These are phyloP conservation scores for Westerdykella aurantiaca DNA, from an alignment of 2,329 filamentous ascomycete species.

Conservation along the genomic window DNA sequence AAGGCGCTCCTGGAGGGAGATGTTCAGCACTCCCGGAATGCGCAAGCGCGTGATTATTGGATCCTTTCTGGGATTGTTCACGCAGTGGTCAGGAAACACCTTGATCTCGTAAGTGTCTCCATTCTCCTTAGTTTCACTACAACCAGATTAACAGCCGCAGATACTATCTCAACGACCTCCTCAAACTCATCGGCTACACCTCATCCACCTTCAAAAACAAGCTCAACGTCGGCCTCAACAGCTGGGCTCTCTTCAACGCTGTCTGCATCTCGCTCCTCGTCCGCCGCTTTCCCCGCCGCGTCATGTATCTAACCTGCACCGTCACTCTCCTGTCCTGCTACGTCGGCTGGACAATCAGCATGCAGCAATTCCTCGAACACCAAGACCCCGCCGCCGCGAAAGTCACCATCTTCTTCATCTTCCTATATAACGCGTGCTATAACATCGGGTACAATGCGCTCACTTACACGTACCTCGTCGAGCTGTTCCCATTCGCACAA, in stretches of 20 bases:
- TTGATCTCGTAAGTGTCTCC: constrained; percentile 39
- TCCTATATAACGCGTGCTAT: constrained; percentile 46
- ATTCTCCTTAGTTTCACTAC: not conserved
- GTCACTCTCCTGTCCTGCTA: constrained; percentile 28
- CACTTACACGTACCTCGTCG: constrained; percentile 52
- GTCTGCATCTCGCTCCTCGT: constrained; percentile 51
- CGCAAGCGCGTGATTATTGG: constrained; percentile 57
- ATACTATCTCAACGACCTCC: constrained; percentile 60
- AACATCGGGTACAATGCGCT: constrained; percentile 61
- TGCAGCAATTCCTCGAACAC: constrained; percentile 44
- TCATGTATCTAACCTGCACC: constrained; percentile 47
- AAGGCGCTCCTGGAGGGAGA: constrained; percentile 54
- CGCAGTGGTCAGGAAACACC: constrained; percentile 61
- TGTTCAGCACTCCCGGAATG: constrained; percentile 57
- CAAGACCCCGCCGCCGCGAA: constrained; percentile 38
- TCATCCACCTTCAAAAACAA: constrained; percentile 33
- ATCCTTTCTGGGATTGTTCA: constrained; percentile 59
- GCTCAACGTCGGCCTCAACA: constrained; percentile 52
- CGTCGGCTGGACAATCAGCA: constrained; percentile 40
- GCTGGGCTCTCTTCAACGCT: constrained; percentile 54
- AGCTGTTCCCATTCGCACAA: constrained; percentile 44
- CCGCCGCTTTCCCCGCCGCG: constrained; percentile 50
- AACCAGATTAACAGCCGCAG: constrained; percentile 1
- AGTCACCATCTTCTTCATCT: constrained; percentile 47
- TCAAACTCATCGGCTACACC: constrained; percentile 55